Evolutionary conservation across 345 rosid genomes (phyloP).

Genomic region (Kernera saxatilis): DNA sequence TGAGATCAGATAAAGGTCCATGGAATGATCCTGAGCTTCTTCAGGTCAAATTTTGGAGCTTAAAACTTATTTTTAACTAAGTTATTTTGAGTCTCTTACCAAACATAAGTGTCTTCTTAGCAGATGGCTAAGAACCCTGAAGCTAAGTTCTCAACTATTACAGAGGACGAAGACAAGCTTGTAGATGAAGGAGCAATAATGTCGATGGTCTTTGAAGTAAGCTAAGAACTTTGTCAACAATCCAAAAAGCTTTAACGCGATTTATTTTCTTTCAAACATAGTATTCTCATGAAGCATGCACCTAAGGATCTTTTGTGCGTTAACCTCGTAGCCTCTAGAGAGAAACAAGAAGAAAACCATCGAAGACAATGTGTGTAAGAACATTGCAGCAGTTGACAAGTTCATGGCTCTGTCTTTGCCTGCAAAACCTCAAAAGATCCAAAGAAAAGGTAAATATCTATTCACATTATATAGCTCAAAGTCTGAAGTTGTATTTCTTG

Average conservation of each 20-base stretch:
- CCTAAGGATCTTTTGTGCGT: neutral
- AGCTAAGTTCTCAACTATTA: slow-evolving; percentile 41
- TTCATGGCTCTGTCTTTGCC: slow-evolving; percentile 38
- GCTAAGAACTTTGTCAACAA: slow-evolving; percentile 1
- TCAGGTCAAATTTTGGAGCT: slow-evolving; percentile 43
- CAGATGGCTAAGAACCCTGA: slow-evolving; percentile 62
- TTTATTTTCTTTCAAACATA: neutral
- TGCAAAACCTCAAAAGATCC: neutral
- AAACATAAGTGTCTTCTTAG: neutral
- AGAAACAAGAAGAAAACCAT: slow-evolving; percentile 13
- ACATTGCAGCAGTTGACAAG: slow-evolving; percentile 44
- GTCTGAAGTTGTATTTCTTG: neutral
- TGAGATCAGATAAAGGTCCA: slow-evolving; percentile 95
- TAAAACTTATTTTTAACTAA: neutral
- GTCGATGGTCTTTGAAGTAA: slow-evolving; percentile 24
- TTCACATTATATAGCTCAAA: neutral
- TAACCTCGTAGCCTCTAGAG: slow-evolving; percentile 14
- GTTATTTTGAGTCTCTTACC: neutral
- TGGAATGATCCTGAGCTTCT: slow-evolving; percentile 86
- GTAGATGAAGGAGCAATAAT: slow-evolving; percentile 5
- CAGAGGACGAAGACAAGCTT: slow-evolving; percentile 36
- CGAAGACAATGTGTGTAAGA: slow-evolving; percentile 13
- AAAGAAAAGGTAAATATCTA: neutral
- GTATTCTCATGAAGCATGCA: neutral
- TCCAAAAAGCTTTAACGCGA: neutral